Evolutionary conservation across 352 stramenopile genomes (phyloP), one percentile per base, ranked within the genome.

Genomic region (Phytophthora aleatoria): DNA sequence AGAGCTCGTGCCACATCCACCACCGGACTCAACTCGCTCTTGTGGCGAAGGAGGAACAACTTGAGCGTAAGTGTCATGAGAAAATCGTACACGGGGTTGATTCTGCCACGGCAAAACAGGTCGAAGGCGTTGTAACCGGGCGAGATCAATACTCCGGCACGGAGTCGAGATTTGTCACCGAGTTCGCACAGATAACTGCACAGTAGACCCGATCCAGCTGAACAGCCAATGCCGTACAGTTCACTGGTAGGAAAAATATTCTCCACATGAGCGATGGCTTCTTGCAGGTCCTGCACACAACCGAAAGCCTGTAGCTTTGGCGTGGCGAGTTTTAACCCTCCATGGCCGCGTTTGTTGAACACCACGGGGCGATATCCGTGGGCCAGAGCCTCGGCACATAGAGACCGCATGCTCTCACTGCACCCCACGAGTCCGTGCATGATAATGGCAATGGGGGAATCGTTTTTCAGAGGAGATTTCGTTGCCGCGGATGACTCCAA

Each of bases 301-400:
- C 85, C 85, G 64, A 94, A 94, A 15, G 53, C 67, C 55, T 94
- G 85, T 9, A 94, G 69, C 64, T 75, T 86, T 27, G 85, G 83
- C 3, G 82, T 92, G 12, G 78, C 26, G 26, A 94, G 74, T 43
- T 69, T 64, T 41, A 91, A 44, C 4, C 83, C 83, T 24, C 86
- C 86, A 31, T 95, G 86, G 9, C 86, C 86, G 49, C 86, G 77
- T 71, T 95, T 95, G 67, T 93, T 95, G 56, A 93, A 95, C 20
- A 91, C 86, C 7, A 95, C 86, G 4, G 86, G 84, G 2, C 86
- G 81, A 69, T 90, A 93, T 7, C 86, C 86, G 27, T 77, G 67
- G 2, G 47, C 26, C 26, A 91, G 53, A 12, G 85, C 85, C 45
- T 90, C 81, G 7, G 80, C 78, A 62, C 82, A 91, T 7, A 90